These are phyloP conservation scores for Aegilops umbellulata DNA, from an alignment of 176 grass and related monocot genomes.

Conservation along the genomic window DNA sequence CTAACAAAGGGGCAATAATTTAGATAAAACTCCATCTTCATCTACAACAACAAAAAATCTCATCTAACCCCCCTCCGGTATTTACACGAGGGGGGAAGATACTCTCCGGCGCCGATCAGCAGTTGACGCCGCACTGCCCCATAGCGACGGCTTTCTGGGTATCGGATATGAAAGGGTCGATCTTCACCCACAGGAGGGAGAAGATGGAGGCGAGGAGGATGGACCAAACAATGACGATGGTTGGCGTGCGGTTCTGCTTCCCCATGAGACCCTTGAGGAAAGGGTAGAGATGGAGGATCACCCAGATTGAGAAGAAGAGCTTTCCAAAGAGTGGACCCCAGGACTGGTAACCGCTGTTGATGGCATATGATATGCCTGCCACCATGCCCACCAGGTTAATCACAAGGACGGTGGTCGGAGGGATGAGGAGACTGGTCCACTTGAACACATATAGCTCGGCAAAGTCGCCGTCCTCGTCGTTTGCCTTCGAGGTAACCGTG, in stretches of 20 bases:
- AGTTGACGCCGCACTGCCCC: conserved; percentile 90
- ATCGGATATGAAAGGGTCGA: conserved; percentile 80
- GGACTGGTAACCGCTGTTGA: conserved; percentile 95
- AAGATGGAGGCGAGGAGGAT: conserved; percentile 92
- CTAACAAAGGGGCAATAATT: conserved; percentile 23
- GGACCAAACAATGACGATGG: conserved; percentile 93
- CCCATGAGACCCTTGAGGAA: conserved; percentile 98
- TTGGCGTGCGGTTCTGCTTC: conserved; percentile 86
- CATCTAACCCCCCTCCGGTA: conserved; percentile 55
- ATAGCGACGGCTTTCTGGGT: conserved; percentile 56
- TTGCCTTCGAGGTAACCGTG: conserved; percentile 93
- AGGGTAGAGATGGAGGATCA: conserved; percentile 95
- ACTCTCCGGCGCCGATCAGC: conserved; percentile 42
- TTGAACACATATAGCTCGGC: conserved; percentile 93
- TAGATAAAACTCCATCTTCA: conserved; percentile 37
- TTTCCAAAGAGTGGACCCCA: conserved; percentile 92
- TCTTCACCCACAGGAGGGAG: conserved; percentile 90
- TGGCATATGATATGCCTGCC: conserved; percentile 84
- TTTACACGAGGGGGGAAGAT: conserved; percentile 52
- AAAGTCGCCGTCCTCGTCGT: conserved; percentile 87
- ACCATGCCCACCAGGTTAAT: conserved; percentile 94
- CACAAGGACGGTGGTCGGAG: conserved; percentile 81
- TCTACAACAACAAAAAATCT: conserved; percentile 48
- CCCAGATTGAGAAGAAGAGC: conserved; percentile 97
- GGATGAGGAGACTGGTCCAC: conserved; percentile 88